Evolutionary conservation across 1,139 yeast species (phyloP).

Genomic region (Kazachstania sp.): DNA sequence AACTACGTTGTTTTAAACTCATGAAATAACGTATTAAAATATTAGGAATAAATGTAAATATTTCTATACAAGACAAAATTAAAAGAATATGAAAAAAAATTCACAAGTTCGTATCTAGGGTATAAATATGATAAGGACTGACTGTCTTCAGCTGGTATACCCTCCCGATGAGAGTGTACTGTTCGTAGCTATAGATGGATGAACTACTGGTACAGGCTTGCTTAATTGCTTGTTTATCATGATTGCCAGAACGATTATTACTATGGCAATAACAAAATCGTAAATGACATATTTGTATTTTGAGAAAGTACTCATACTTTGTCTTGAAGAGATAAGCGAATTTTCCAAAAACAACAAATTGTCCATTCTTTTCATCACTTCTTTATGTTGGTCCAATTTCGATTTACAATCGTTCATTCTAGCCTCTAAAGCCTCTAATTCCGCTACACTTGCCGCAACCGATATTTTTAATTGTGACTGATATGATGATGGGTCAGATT

Average conservation of each 20-base stretch:
- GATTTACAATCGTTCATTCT: slow-evolving; percentile 14
- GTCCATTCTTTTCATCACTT: slow-evolving; percentile 49
- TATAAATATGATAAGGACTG: too few relatives aligned
- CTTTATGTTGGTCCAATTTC: slow-evolving; percentile 57
- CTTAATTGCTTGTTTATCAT: not conserved
- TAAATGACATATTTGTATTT: slow-evolving; percentile 18
- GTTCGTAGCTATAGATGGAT: not conserved
- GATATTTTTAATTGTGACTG: slow-evolving; percentile 8
- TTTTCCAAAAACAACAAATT: slow-evolving; percentile 17
- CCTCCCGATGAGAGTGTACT: too few relatives aligned
- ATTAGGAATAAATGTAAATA: too few relatives aligned
- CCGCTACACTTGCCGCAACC: slow-evolving; percentile 10
- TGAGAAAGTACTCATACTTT: slow-evolving; percentile 14
- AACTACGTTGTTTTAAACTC: too few relatives aligned
- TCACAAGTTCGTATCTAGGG: too few relatives aligned
- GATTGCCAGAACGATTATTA: not conserved
- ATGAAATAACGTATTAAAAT: too few relatives aligned
- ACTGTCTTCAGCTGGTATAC: too few relatives aligned
- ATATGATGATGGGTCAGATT: slow-evolving; percentile 13
- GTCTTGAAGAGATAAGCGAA: slow-evolving; percentile 17
- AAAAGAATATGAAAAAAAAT: too few relatives aligned
- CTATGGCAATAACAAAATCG: slow-evolving; percentile 14
- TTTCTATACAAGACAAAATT: too few relatives aligned
- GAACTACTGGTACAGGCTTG: not conserved
- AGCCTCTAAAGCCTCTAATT: slow-evolving; percentile 14